Percentiles rank a stretch among this genome's conserved stretches.
Conservation (phyloP, 140 eudicot genomes). For the Stevia rebaudiana region DNA sequence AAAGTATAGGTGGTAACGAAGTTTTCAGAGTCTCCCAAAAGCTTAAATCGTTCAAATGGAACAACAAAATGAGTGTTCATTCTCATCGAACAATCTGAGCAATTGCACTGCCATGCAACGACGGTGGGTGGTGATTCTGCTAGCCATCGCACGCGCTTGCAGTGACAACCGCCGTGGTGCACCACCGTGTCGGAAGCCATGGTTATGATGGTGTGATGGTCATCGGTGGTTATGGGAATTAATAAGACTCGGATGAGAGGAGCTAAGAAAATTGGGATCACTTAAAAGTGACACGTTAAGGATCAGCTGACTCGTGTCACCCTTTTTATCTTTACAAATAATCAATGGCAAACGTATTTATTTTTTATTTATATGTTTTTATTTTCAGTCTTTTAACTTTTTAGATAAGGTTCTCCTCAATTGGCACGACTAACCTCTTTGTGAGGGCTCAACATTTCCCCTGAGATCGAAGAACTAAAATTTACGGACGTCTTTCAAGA, state of each 20-base stretch:
- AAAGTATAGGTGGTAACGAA: slow-evolving; percentile 62
- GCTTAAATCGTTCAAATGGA: slow-evolving; percentile 47
- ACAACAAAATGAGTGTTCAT: slow-evolving; percentile 56
- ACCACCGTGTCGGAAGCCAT: slow-evolving; percentile 50
- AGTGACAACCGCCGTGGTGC: slow-evolving; percentile 81
- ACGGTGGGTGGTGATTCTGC: slow-evolving; percentile 44
- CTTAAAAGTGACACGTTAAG: neutral
- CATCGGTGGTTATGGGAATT: neutral
- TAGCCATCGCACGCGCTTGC: slow-evolving; percentile 55
- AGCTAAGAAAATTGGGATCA: neutral
- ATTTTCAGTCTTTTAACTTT: no score
- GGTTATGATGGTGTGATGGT: neutral
- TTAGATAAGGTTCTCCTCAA: no score
- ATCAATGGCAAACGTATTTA: no score
- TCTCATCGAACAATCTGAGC: slow-evolving; percentile 65
- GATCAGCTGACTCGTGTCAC: neutral
- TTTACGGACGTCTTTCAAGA: no score
- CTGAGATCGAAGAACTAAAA: no score
- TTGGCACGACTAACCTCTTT: no score
- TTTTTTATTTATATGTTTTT: no score
- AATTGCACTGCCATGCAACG: slow-evolving; percentile 68
- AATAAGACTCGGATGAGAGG: neutral
- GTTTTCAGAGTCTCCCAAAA: slow-evolving; percentile 48
- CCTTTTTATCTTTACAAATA: no score
- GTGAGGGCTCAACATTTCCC: no score